Conservation (phyloP, 164 flowering plant species). For the Chloranthus sessilifolius region DNA sequence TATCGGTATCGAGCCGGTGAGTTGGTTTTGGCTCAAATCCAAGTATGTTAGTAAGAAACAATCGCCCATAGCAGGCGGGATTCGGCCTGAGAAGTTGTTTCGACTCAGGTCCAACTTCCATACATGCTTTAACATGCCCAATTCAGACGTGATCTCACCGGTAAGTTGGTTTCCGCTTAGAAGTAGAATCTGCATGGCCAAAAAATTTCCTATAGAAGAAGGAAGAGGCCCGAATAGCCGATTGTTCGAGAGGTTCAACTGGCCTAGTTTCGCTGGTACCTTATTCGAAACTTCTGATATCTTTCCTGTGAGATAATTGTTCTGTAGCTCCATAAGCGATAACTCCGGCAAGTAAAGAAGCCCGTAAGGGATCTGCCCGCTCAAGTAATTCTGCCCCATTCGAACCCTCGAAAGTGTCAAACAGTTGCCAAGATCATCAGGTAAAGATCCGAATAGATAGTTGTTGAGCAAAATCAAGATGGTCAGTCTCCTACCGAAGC, state of each 20-base stretch:
- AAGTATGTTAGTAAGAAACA: constrained; percentile 44
- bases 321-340: constrained; percentile 45
- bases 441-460: constrained; percentile 58
- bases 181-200: constrained; percentile 40
- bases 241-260: constrained; percentile 50
- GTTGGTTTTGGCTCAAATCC: constrained; percentile 62
- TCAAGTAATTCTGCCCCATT: constrained; percentile 50
- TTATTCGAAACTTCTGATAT: constrained; percentile 23
- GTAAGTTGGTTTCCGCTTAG: constrained; percentile 44
- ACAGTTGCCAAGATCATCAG: constrained; percentile 53
- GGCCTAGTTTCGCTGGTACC: constrained; percentile 34
- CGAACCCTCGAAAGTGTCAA: constrained; percentile 40
- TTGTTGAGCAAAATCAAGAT: constrained; percentile 50
- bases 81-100: constrained; percentile 51
- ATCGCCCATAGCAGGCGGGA: constrained; percentile 45
- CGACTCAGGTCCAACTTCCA: constrained; percentile 40
- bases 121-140: constrained; percentile 40
- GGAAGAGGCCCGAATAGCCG: constrained; percentile 52
- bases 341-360: constrained; percentile 54
- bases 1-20: constrained; percentile 54
- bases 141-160: constrained; percentile 52
- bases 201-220: constrained; percentile 44
- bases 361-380: constrained; percentile 48
- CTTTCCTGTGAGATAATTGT: constrained; percentile 45
- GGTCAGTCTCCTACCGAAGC: constrained; percentile 39